Evolutionary conservation across 345 rosid genomes (phyloP), one percentile per base, ranked within the genome.

Genomic region (Brassica napus): DNA sequence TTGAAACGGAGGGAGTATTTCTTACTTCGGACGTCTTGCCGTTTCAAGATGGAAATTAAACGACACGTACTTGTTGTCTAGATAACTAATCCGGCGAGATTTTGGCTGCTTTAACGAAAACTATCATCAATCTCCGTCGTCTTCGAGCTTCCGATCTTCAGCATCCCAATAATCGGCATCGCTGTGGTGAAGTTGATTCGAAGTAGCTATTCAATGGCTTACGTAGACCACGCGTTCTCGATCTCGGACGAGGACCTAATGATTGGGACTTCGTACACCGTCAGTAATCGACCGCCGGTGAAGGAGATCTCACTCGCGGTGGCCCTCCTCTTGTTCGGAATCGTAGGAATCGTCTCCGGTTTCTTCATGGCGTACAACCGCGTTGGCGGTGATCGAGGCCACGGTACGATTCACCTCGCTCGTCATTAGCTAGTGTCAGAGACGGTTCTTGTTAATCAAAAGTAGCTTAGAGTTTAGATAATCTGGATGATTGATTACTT

Each of bases 171-270:
- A 28, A 47, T 57, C 8, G 44, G 42, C 76, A 28, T 71, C 60
- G 49, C 23, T 42, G 49, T 8, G 63, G 68, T 24, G 59, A 81
- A 61, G 6, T 54, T 23, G 63, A 77, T 69, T 65, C 8, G 15
- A n/a, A 47, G 61, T 16, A 18, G 24, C 62, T 47, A 28, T 73
- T 49, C 60, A n/a, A 94, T 94, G 98, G 97, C 98, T 44, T 94
- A 94, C 83, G 97, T 94, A 49, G 98, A 94, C 78, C 97, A 92
- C 37, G 97, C 97, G 8, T 94, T 94, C 85, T 94, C 98, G 31
- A 94, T 94, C 44, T 87, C 97, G 0, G 97, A 94, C 86, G 98
- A 94, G 79, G 97, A 92, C 81, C 78, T 92, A 60, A 91, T 94
- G 97, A 82, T 94, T 79, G 97, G 86, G 66, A 84, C 87, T 5